phyloP scores from a whole-genome alignment of 1,284 basidiomycete species.

The Leccinum fuscescens region DNA sequence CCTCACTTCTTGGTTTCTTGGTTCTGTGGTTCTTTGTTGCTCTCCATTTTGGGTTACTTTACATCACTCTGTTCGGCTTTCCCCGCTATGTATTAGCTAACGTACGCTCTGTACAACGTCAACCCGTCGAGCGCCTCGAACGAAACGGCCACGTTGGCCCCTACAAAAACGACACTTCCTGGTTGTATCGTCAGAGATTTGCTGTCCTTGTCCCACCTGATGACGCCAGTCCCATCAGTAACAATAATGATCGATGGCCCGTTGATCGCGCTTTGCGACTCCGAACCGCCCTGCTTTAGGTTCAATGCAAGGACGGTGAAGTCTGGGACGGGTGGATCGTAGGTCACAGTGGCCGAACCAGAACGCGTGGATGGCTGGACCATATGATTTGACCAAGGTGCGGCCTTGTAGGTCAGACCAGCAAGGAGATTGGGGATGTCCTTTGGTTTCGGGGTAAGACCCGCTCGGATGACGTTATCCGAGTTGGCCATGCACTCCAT shows the following conservation, averaged over 20 bases:
- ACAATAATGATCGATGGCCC: slow-evolving; percentile 87
- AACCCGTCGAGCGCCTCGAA: slow-evolving; percentile 38
- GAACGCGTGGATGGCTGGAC: slow-evolving; percentile 60
- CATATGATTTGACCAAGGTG: slow-evolving; percentile 66
- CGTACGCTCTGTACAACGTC: slow-evolving; percentile 70
- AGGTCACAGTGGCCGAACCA: slow-evolving; percentile 43
- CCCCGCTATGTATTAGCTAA: slow-evolving; percentile 7
- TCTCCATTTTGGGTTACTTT: not conserved
- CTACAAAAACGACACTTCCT: slow-evolving; percentile 86
- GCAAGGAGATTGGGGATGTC: slow-evolving; percentile 89
- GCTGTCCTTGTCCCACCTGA: slow-evolving; percentile 44
- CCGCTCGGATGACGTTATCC: slow-evolving; percentile 98
- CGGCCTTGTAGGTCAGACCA: slow-evolving; percentile 85
- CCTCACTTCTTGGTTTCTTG: not conserved
- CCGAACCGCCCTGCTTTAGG: slow-evolving; percentile 47
- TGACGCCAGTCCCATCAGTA: slow-evolving; percentile 64
- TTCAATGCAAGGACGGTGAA: slow-evolving; percentile 81
- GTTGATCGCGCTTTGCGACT: slow-evolving; percentile 59
- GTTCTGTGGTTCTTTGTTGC: not conserved
- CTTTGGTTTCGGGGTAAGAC: slow-evolving; percentile 93
- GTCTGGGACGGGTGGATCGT: slow-evolving; percentile 93
- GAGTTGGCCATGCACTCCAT: slow-evolving; percentile 98
- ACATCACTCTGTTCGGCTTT: not conserved
- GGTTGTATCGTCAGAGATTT: slow-evolving; percentile 48
- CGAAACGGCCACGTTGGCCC: slow-evolving; percentile 61